phyloP scores from a whole-genome alignment of 306 rosid genomes.

The Lagenaria siceraria region DNA sequence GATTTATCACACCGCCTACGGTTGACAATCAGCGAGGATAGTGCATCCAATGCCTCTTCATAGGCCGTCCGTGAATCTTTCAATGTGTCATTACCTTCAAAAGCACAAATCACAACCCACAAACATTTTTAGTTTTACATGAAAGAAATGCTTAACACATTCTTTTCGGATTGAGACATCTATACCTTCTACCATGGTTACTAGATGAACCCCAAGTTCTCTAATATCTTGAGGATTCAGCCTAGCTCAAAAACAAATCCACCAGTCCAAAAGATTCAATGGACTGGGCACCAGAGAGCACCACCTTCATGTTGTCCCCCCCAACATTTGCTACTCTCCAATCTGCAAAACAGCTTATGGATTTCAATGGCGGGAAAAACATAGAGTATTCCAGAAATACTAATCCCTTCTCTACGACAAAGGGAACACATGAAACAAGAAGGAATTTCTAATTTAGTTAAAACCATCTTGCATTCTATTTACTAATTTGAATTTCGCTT shows the following conservation, averaged over 20 bases:
- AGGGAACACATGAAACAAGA: not conserved
- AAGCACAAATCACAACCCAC: not conserved
- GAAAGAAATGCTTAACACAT: not conserved
- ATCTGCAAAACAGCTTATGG: not conserved
- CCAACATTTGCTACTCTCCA: not conserved
- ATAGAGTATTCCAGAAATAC: not conserved
- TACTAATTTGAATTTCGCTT: no score
- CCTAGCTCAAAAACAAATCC: not conserved
- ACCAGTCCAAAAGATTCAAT: not conserved
- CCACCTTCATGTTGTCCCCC: not conserved
- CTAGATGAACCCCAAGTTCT: not conserved
- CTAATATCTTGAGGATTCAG: not conserved
- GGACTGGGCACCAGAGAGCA: not conserved
- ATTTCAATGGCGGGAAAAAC: not conserved
- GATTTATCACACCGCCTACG: constrained; percentile 73
- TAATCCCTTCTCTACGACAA: not conserved
- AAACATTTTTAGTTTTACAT: not conserved
- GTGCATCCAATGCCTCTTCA: constrained; percentile 67
- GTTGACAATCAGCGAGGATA: constrained; percentile 69
- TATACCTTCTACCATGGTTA: constrained; percentile 1
- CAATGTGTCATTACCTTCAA: constrained; percentile 26
- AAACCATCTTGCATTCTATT: no score
- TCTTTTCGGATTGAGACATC: not conserved
- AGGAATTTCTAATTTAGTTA: no score
- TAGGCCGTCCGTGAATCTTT: constrained; percentile 32